Evolutionary conservation across 2,329 filamentous ascomycete genomes (phyloP), one percentile per base, ranked within the genome.

Genomic region (Leptographium lundbergii): DNA sequence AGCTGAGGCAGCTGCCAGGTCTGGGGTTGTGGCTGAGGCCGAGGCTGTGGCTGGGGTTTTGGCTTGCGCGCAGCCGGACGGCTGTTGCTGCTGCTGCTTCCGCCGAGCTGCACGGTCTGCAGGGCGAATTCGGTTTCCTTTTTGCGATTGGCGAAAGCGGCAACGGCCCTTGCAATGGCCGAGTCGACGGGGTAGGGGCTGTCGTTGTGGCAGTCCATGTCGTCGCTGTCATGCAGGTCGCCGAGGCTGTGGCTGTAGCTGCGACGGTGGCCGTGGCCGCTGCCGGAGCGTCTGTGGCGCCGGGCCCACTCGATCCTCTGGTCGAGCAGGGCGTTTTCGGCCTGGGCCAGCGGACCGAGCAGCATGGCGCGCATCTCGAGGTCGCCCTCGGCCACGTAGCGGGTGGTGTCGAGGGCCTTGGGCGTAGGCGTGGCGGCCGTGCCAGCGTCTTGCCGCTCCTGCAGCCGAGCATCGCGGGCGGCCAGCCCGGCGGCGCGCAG

Each of bases 271-370:
- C 17, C 7, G 48, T 17, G 36, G 1, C 11, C 13, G 14, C 6
- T 14, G 36, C 24, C 24, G 48, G 5, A 13, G 2, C 48, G 25
- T 19, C 24, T 51, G 10, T 51, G 48, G 10, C 11, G 48, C 22
- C 48, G 48, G 22, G 5, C 4, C 48, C 48, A 19, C 4, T 48
- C 39, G 34, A 50, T 42, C 1, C 27, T 53, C 3, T 51, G 36
- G 42, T 59, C 54, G 14, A 64, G 60, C 48, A 60, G 24, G 1
- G 56, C 61, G 60, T 64, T 64, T 39, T 64, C 62, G 57, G 61
- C 61, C 4, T 42, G 57, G 6, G 60, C 62, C 27, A 63, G 61
- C 10, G 57, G 56, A 25, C 39, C 51, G 34, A 63, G 24, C 48
- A 64, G 32, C 47, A 57, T n/a, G 14, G 34, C 34, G 19, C 57